These are phyloP conservation scores for Phialemoniopsis sp. DNA, from an alignment of 2,329 filamentous ascomycete species.

Conservation along the genomic window DNA sequence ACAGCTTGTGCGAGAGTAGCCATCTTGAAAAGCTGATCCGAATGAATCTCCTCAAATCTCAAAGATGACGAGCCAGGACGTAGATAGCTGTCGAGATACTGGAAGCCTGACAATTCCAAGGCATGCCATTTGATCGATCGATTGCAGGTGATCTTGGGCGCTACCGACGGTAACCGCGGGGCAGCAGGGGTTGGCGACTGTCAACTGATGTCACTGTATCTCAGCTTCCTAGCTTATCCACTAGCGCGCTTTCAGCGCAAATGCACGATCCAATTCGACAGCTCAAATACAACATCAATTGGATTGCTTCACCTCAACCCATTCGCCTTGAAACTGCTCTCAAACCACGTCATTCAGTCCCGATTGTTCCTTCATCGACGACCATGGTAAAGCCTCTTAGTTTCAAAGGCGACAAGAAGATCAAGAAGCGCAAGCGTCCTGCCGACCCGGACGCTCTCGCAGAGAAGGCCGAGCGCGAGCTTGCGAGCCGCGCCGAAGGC, in stretches of 20 bases:
- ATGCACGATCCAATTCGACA: too few relatives aligned
- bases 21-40: slow-evolving; percentile 24
- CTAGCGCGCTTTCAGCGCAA: too few relatives aligned
- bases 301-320: neutral
- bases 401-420: slow-evolving; percentile 97
- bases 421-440: slow-evolving; percentile 81
- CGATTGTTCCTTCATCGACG: slow-evolving; percentile 1
- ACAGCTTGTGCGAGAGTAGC: slow-evolving; percentile 48
- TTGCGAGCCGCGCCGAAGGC: slow-evolving; percentile 16
- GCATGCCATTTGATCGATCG: neutral
- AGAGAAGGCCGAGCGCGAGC: too few relatives aligned
- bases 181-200: too few relatives aligned
- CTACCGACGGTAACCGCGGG: too few relatives aligned
- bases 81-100: neutral
- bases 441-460: slow-evolving; percentile 18
- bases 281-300: too few relatives aligned
- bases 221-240: neutral
- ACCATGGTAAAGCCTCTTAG: slow-evolving; percentile 81
- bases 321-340: neutral
- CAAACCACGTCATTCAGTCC: neutral
- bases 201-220: neutral
- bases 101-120: neutral
- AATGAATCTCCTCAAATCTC: neutral
- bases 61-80: too few relatives aligned
- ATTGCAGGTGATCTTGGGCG: too few relatives aligned